Evolutionary conservation across 192 early-diverging fungal species (phyloP).

Genomic region (Backusella liffmaniae): DNA sequence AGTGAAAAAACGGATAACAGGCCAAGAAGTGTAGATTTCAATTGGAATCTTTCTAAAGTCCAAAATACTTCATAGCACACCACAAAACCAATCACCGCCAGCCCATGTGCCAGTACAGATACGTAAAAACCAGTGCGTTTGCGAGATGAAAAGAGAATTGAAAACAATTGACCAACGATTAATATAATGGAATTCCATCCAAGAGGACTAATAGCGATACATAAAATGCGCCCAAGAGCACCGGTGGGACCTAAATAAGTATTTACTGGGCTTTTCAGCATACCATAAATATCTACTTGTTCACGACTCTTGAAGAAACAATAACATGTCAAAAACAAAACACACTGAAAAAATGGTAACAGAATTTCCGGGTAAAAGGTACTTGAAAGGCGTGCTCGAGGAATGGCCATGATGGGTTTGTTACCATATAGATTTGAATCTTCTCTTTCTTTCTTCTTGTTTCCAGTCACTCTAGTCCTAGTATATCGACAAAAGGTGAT

Average conservation of each 20-base stretch:
- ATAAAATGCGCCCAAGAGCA: slow-evolving; percentile 47
- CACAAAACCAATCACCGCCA: slow-evolving; percentile 50
- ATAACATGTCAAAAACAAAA: slow-evolving; percentile 52
- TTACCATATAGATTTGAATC: slow-evolving; percentile 30
- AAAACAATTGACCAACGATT: slow-evolving; percentile 52
- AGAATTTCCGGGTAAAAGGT: slow-evolving; percentile 63
- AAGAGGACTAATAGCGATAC: slow-evolving; percentile 55
- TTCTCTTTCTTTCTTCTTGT: slow-evolving; percentile 54
- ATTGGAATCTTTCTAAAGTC: slow-evolving; percentile 54
- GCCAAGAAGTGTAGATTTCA: slow-evolving; percentile 53
- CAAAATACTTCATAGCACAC: slow-evolving; percentile 56
- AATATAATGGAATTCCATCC: slow-evolving; percentile 52
- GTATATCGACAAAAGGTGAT: slow-evolving; percentile 60
- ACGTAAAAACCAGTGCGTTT: slow-evolving; percentile 52
- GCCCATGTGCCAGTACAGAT: slow-evolving; percentile 52
- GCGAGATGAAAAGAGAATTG: slow-evolving; percentile 41
- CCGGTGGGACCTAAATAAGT: slow-evolving; percentile 17
- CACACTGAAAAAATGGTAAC: slow-evolving; percentile 57
- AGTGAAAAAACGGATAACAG: slow-evolving; percentile 54
- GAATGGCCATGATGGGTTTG: slow-evolving; percentile 42
- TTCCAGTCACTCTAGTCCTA: slow-evolving; percentile 59
- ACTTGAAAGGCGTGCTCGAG: slow-evolving; percentile 56
- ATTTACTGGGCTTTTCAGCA: background rate
- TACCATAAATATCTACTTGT: background rate
- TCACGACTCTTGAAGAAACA: slow-evolving; percentile 53